Base-by-base conservation (phyloP, 2,329 filamentous ascomycete species). In the Nothophaeocryptopus gaeumannii region DNA sequence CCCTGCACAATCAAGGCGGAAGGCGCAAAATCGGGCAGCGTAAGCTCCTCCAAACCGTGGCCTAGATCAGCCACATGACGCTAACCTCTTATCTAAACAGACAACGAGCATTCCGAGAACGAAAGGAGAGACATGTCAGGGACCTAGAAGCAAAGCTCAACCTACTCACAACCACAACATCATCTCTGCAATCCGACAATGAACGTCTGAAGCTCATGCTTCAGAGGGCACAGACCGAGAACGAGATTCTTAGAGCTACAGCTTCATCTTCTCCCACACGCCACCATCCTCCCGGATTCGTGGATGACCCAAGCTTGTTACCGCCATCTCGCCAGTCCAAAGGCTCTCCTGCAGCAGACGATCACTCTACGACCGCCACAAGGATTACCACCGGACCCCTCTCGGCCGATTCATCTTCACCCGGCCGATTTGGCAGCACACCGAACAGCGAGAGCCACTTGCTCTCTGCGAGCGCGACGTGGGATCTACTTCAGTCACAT, bases 41-140 rank as follows among this genome's bases (percentile, higher is more conserved):
- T 87, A 81, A 68, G 82, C 73, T 32, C 35, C 14, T 10, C 11
- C 38, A n/a, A 16, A 43, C n/a, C 13, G 16, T 38, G 32, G 20
- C 3, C 33, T 47, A 31, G 38, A 20, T 26, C 41, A 32, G 15
- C 31, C n/a, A 38, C 15, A 40, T 40, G 33, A 45, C 50, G 34
- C 29, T 39, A 32, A 42, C 38, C 44, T 33, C 9, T 20, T 34
- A 12, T 10, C 12, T 36, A 12, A n/a, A 35, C 58, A 96, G 92
- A 40, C 93, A 97, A 78, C 86, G 92, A 62, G 92, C 93, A 30
- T 97, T 97, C 70, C 89, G 92, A 53, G 92, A 97, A 71, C 86
- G 92, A 60, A 97, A 97, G 71, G 92, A 97, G 69, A 86, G 85
- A 50, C 91, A 95, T 65, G 90, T 97, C 55, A 91, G 91, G 68